Evolutionary conservation across 768 basidiomycete species (phyloP), one percentile per base, ranked within the genome.

Genomic region (Mycena kentingensis): DNA sequence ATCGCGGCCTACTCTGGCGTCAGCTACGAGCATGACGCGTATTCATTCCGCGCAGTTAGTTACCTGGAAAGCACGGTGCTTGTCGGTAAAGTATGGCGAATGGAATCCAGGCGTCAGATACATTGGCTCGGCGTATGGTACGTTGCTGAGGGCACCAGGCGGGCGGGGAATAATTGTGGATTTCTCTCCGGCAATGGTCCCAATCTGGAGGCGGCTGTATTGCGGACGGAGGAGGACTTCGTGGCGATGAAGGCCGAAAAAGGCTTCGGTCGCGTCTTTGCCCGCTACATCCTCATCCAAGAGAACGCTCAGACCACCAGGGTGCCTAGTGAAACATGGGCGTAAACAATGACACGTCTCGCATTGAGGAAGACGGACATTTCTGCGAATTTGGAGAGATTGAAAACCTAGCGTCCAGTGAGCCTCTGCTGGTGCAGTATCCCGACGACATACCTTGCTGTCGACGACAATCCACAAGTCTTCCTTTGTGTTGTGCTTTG

Each of bases 41-140:
- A n/a, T n/a, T n/a, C n/a, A n/a, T n/a, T n/a, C n/a, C n/a, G n/a
- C n/a, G n/a, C n/a, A n/a, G n/a, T n/a, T n/a, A n/a, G n/a, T n/a
- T n/a, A n/a, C n/a, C 64, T 87, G 85, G 60, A 90, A 78, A 34
- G 64, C 65, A 34, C 78, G 73, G 68, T 88, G 87, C 41, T 71
- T 71, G 84, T 86, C 48, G 51, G 84, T 85, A 62, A 90, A 97
- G 81, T 65, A 88, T 55, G 74, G 94, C 81, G 68, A 81, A 63
- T 85, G 75, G 73, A 83, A 93, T 16, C 85, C 88, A 21, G 62
- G 54, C 16, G 77, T 73, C 46, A 94, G 69, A 90, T 93, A 96
- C 2, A 83, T 86, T 4, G 94, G 89, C 65, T 97, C 94, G 0
- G 84, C 91, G 67, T 94, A 96, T 0, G 95, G 94, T 1, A 96